Percentiles rank a stretch among this genome's conserved stretches.
phyloP scores from a whole-genome alignment of 805 yeast genomes.

The Ogataea sp. region DNA sequence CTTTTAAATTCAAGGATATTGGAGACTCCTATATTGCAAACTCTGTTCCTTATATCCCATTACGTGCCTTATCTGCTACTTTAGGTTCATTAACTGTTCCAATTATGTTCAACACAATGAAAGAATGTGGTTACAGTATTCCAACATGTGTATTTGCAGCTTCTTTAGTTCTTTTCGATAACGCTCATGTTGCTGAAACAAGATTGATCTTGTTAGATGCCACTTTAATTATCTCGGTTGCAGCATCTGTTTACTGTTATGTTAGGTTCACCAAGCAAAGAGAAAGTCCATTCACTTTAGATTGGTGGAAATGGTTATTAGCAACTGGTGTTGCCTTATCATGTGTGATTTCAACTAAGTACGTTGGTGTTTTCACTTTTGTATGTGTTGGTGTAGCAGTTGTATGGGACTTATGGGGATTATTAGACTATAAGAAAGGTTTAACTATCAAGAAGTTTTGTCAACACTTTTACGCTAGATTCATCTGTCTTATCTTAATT shows the following conservation, averaged over 20 bases:
- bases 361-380: slow-evolving; percentile 92
- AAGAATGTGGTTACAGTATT: slow-evolving; percentile 74
- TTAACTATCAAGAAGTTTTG: slow-evolving; percentile 46
- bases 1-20: slow-evolving; percentile 82
- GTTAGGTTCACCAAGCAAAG: slow-evolving; percentile 72
- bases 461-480: slow-evolving; percentile 70
- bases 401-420: slow-evolving; percentile 75
- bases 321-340: slow-evolving; percentile 82
- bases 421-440: slow-evolving; percentile 67
- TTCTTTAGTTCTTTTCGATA: slow-evolving; percentile 71
- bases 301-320: slow-evolving; percentile 86
- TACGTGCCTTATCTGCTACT: slow-evolving; percentile 72
- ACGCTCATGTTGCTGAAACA: slow-evolving; percentile 86
- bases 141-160: slow-evolving; percentile 75
- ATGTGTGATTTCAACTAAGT: slow-evolving; percentile 89
- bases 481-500: slow-evolving; percentile 59
- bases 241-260: slow-evolving; percentile 69
- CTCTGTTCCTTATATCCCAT: slow-evolving; percentile 80
- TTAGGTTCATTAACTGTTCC: slow-evolving; percentile 81
- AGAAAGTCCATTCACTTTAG: slow-evolving; percentile 49
- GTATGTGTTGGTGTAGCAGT: slow-evolving; percentile 85
- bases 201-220: slow-evolving; percentile 90
- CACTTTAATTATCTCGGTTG: slow-evolving; percentile 76
- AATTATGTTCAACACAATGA: slow-evolving; percentile 72
- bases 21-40: slow-evolving; percentile 75